phyloP scores from a whole-genome alignment of 2,329 filamentous ascomycete species.

The Aspergillus neoniger region DNA sequence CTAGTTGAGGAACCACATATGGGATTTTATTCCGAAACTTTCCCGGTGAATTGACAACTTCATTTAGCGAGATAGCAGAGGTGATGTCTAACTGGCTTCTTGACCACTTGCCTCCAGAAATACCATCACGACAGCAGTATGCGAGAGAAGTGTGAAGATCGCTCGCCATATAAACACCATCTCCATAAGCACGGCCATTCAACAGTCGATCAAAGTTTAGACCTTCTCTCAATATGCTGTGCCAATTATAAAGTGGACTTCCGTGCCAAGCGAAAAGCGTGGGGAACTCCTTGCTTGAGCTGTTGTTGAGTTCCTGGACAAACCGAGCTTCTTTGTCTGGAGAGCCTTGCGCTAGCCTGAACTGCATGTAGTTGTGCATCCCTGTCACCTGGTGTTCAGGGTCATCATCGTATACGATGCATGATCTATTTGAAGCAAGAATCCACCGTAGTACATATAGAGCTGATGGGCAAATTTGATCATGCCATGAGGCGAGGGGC shows the following conservation, averaged over 20 bases:
- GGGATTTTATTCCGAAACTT: conserved; percentile 53
- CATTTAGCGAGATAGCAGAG: conserved; percentile 72
- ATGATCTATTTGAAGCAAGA: conserved; percentile 84
- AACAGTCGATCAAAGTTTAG: conserved; percentile 66
- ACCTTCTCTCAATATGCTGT: conserved; percentile 81
- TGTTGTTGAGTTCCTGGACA: conserved; percentile 58
- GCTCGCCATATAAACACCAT: conserved; percentile 80
- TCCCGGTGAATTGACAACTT: conserved; percentile 73
- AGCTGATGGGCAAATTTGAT: conserved; percentile 64
- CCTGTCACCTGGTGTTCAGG: conserved; percentile 60
- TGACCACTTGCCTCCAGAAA: conserved; percentile 56
- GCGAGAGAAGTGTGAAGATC: conserved; percentile 56
- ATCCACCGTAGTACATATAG: conserved; percentile 79
- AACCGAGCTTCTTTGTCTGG: conserved; percentile 84
- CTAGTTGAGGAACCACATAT: conserved; percentile 69
- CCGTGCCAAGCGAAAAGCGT: conserved; percentile 89
- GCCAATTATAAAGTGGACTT: conserved; percentile 76
- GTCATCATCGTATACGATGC: conserved; percentile 69
- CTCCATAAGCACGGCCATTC: conserved; percentile 70
- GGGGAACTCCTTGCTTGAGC: conserved; percentile 53
- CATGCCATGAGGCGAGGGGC: conserved; percentile 55
- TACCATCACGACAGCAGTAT: too few species aligned
- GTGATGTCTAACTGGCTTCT: conserved; percentile 64
- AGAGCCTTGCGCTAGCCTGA: conserved; percentile 82
- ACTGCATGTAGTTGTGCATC: conserved; percentile 72